These are phyloP conservation scores for Phytophthora pistaciae DNA, from an alignment of 352 stramenopile species.

Conservation along the genomic window DNA sequence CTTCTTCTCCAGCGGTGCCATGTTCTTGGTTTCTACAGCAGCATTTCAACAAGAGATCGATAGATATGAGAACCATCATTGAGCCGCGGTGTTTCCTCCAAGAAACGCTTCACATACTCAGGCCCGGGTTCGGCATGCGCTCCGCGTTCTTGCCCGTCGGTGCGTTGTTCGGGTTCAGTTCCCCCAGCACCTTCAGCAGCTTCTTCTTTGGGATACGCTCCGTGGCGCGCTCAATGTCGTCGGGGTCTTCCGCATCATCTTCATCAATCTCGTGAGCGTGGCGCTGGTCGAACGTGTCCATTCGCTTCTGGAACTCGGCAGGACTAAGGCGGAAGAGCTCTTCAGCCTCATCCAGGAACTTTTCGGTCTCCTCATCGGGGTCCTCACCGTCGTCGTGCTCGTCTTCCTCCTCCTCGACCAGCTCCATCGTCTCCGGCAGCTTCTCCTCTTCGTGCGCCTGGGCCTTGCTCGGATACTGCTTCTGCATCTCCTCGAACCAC, in stretches of 20 bases:
- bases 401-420: constrained; percentile 33
- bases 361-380: constrained; percentile 62
- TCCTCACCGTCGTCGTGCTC: constrained; percentile 50
- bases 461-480: constrained; percentile 39
- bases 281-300: constrained; percentile 57
- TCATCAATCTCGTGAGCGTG: constrained; percentile 40
- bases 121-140: constrained; percentile 50
- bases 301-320: constrained; percentile 71
- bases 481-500: constrained; percentile 61
- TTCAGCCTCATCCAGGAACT: constrained; percentile 80
- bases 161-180: constrained; percentile 55
- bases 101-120: constrained; percentile 44
- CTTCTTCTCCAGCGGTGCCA: constrained; percentile 77
- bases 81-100: not conserved
- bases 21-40: constrained; percentile 72
- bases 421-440: constrained; percentile 38
- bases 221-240: constrained; percentile 68
- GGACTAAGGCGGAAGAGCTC: constrained; percentile 70
- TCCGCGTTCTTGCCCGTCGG: constrained; percentile 55
- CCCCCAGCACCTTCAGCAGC: constrained; percentile 73
- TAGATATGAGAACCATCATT: not conserved
- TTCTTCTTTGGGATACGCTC: constrained; percentile 80
- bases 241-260: constrained; percentile 38
- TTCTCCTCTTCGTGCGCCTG: constrained; percentile 27
- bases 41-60: not conserved